A percentile compares a stretch with the other conserved stretches of the same genome.
These are phyloP conservation scores for Xylariaceae sp. DNA, from an alignment of 2,329 filamentous ascomycete genomes.

Conservation along the genomic window DNA sequence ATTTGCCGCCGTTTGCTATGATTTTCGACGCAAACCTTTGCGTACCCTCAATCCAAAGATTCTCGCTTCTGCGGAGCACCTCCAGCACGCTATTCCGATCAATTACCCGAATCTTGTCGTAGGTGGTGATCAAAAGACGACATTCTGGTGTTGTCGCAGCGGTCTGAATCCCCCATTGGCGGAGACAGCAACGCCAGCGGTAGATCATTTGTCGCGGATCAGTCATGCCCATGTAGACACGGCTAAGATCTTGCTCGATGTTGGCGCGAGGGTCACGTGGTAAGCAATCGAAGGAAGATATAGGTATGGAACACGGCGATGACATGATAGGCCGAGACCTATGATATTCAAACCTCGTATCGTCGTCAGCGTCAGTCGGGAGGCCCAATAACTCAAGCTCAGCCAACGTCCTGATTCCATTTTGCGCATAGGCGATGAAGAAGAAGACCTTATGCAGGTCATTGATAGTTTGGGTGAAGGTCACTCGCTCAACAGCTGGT, in stretches of 20 bases:
- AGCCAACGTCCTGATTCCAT: neutral
- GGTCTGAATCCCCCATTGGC: conserved; percentile 1
- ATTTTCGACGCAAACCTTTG: no score
- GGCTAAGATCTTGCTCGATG: conserved; percentile 4
- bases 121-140: conserved; percentile 2
- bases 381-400: no score
- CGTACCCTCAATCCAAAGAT: neutral
- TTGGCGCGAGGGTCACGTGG: conserved; percentile 4
- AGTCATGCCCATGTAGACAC: conserved; percentile 9
- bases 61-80: conserved; percentile 4
- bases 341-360: conserved; percentile 6
- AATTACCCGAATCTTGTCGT: neutral
- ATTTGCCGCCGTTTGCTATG: neutral
- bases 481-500: neutral
- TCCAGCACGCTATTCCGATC: conserved; percentile 2
- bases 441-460: conserved; percentile 7
- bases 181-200: conserved; percentile 2
- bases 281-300: conserved; percentile 8
- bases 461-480: conserved; percentile 1
- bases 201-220: conserved; percentile 2
- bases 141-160: neutral
- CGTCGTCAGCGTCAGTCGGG: neutral
- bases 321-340: conserved; percentile 11
- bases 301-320: neutral
- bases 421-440: conserved; percentile 2